Evolutionary conservation across 805 yeast genomes (phyloP).

Genomic region (Pichia phayaonensis): DNA sequence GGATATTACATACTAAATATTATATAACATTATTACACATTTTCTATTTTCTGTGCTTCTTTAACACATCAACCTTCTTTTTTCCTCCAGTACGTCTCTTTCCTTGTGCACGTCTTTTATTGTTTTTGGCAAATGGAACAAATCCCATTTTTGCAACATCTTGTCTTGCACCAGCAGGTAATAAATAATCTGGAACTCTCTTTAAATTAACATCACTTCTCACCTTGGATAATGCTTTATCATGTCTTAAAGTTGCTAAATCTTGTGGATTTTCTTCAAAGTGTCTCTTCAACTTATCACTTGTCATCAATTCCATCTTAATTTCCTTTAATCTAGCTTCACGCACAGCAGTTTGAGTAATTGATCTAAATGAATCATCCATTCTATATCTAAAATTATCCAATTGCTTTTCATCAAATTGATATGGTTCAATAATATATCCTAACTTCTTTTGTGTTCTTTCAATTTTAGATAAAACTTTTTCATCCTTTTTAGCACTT

Average conservation of each 20-base stretch:
- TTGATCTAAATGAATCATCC: conserved; percentile 95
- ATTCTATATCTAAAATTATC: conserved; percentile 94
- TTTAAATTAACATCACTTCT: conserved; percentile 80
- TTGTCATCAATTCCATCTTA: conserved; percentile 76
- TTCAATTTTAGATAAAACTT: conserved; percentile 66
- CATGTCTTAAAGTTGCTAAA: conserved; percentile 81
- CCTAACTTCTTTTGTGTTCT: conserved; percentile 71
- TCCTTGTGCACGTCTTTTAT: conserved; percentile 26
- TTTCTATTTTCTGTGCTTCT: conserved; percentile 28
- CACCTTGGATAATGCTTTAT: conserved; percentile 76
- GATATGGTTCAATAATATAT: conserved; percentile 73
- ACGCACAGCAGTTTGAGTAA: conserved; percentile 80
- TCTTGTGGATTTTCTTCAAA: conserved; percentile 98
- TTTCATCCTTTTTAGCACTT: conserved; percentile 78
- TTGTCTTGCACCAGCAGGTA: conserved; percentile 70
- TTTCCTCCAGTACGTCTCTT: conserved; percentile 23
- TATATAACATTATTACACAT: neutral
- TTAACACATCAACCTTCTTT: conserved; percentile 47
- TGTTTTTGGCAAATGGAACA: conserved; percentile 51
- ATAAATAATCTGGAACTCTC: conserved; percentile 84
- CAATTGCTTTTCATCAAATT: conserved; percentile 84
- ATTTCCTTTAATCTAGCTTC: conserved; percentile 90
- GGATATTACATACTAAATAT: no score
- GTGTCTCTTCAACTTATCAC: conserved; percentile 86
- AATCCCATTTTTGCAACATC: conserved; percentile 54